These are phyloP conservation scores for Escallonia herrerae DNA, from an alignment of 129 eudicot genomes.

Conservation along the genomic window DNA sequence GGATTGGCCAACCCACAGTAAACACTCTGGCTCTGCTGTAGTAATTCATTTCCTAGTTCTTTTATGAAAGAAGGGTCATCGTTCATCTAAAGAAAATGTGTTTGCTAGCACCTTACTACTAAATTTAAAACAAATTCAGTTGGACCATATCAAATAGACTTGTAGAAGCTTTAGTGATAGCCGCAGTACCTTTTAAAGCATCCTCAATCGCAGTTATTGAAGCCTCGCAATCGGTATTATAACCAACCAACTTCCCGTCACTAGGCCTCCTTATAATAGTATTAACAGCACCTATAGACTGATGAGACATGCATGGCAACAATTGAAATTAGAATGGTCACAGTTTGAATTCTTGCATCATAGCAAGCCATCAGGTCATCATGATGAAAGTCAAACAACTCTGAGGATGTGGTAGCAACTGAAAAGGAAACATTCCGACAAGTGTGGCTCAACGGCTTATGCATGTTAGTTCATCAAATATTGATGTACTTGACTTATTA, in stretches of 20 bases:
- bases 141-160: neutral
- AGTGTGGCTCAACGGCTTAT: too few species aligned
- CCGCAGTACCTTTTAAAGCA: slow-evolving; percentile 56
- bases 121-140: neutral
- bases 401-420: too few species aligned
- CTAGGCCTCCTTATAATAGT: slow-evolving; percentile 52
- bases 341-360: too few species aligned
- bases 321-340: neutral
- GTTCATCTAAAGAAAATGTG: too few species aligned
- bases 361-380: neutral
- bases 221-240: slow-evolving; percentile 87
- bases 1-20: too few species aligned
- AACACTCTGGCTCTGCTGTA: too few species aligned
- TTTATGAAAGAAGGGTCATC: too few species aligned
- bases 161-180: neutral
- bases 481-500: too few species aligned
- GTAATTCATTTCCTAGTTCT: too few species aligned
- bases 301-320: slow-evolving; percentile 16
- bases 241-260: slow-evolving; percentile 77
- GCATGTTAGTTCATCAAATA: too few species aligned
- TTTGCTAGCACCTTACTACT: neutral
- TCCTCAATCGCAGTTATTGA: slow-evolving; percentile 78
- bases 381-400: neutral
- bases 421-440: neutral
- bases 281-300: slow-evolving; percentile 86